A percentile compares a stretch with the other conserved stretches of the same genome.
Evolutionary conservation across 768 basidiomycete species (phyloP).

Genomic region (Suillus weaverae): DNA sequence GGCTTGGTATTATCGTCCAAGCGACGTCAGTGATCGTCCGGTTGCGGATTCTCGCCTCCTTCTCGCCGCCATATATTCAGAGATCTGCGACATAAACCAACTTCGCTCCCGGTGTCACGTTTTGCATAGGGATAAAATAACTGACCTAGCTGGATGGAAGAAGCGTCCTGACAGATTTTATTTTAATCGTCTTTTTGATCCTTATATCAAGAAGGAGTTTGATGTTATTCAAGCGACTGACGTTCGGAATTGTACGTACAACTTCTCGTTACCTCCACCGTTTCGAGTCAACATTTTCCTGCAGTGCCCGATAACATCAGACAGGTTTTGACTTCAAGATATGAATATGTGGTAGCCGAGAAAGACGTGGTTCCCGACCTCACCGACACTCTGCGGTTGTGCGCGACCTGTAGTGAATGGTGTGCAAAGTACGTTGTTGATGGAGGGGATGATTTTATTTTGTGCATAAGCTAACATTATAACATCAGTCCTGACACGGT

Average conservation of each 20-base stretch:
- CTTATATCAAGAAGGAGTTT: constrained; percentile 97
- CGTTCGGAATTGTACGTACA: constrained; percentile 80
- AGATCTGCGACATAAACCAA: constrained; percentile 93
- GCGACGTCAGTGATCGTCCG: constrained; percentile 91
- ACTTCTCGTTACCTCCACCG: constrained; percentile 20
- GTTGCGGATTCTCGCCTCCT: constrained; percentile 90
- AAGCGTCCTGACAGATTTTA: constrained; percentile 94
- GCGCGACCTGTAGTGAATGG: constrained; percentile 86
- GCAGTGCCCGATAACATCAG: constrained; percentile 82
- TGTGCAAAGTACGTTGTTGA: constrained; percentile 69
- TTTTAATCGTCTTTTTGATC: constrained; percentile 93
- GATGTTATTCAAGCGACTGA: constrained; percentile 88
- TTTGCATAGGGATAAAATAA: constrained; percentile 92
- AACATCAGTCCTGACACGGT: constrained; percentile 73
- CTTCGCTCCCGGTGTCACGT: constrained; percentile 93
- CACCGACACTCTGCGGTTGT: constrained; percentile 82
- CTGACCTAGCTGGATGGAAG: constrained; percentile 92
- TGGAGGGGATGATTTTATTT: constrained; percentile 10
- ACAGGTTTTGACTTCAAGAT: constrained; percentile 73
- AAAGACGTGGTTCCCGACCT: constrained; percentile 90
- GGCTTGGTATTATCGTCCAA: constrained; percentile 95
- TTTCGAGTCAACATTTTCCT: constrained; percentile 17
- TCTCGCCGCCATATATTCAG: constrained; percentile 94
- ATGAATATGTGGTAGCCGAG: constrained; percentile 95
- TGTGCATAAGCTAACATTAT: constrained; percentile 22